These are phyloP conservation scores for Vicia faba DNA, from an alignment of 306 rosid genomes.

Conservation along the genomic window DNA sequence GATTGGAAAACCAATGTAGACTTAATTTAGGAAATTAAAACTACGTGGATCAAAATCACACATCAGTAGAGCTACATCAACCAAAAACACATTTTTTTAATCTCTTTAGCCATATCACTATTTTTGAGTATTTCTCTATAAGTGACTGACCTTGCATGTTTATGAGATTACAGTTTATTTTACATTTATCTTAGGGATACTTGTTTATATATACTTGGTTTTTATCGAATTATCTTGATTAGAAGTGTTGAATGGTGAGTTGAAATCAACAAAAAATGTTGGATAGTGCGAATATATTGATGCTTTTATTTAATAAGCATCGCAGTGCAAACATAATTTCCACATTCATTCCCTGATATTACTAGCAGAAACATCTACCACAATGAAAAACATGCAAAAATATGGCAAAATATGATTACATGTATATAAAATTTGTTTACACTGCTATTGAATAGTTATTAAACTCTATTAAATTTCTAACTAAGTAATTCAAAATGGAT, in stretches of 20 bases:
- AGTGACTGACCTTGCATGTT: no score
- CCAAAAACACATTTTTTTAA: no score
- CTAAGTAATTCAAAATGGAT: background rate
- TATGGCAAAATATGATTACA: background rate
- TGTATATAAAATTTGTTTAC: background rate
- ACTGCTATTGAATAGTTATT: background rate
- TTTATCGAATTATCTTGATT: background rate
- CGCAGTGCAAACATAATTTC: background rate
- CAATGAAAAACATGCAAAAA: background rate
- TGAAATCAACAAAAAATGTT: no score
- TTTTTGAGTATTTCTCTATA: no score
- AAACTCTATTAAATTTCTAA: background rate
- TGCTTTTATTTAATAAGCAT: background rate
- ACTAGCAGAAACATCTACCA: background rate
- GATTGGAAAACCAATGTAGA: no score
- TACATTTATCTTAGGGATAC: no score
- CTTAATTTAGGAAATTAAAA: no score
- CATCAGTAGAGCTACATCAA: no score
- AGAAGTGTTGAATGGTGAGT: no score
- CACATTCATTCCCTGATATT: background rate
- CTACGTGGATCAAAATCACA: no score
- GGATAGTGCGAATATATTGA: background rate
- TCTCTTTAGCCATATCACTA: no score
- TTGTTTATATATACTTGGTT: background rate
- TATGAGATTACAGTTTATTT: no score